phyloP scores from a whole-genome alignment of 1,284 basidiomycete species.

The Wolfiporia cocos region DNA sequence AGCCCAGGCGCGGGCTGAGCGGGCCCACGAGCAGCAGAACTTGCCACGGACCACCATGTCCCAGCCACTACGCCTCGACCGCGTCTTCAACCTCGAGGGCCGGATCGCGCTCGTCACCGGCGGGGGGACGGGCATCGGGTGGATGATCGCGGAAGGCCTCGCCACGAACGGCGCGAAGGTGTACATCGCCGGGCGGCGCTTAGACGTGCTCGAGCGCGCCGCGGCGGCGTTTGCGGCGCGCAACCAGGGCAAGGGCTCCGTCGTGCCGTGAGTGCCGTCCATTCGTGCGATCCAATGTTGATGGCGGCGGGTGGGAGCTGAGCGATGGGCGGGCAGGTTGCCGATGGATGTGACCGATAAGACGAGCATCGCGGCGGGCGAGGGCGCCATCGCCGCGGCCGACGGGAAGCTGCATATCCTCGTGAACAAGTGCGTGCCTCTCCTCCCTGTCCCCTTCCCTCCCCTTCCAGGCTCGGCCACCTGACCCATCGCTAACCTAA shows the following conservation, averaged over 20 bases:
- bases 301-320: too few species aligned
- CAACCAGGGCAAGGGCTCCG: slow-evolving; percentile 35
- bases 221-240: slow-evolving; percentile 39
- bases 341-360: slow-evolving; percentile 68
- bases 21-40: too few species aligned
- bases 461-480: too few species aligned
- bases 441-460: slow-evolving; percentile 33
- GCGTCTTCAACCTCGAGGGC: slow-evolving; percentile 52
- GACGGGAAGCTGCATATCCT: slow-evolving; percentile 75
- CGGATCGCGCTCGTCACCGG: slow-evolving; percentile 75
- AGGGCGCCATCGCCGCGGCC: slow-evolving; percentile 44
- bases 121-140: slow-evolving; percentile 75
- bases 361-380: slow-evolving; percentile 53
- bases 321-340: slow-evolving; percentile 34
- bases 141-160: slow-evolving; percentile 71
- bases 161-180: slow-evolving; percentile 77
- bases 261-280: slow-evolving; percentile 48
- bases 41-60: slow-evolving; percentile 10
- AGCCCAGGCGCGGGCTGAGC: too few species aligned
- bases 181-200: slow-evolving; percentile 69
- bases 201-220: slow-evolving; percentile 54
- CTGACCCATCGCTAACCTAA: slow-evolving; percentile 2
- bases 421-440: slow-evolving; percentile 65
- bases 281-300: not conserved
- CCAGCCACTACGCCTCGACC: slow-evolving; percentile 23